Conservation (phyloP, 1,139 yeast species). For the Groenewaldozyma auringiensis region DNA sequence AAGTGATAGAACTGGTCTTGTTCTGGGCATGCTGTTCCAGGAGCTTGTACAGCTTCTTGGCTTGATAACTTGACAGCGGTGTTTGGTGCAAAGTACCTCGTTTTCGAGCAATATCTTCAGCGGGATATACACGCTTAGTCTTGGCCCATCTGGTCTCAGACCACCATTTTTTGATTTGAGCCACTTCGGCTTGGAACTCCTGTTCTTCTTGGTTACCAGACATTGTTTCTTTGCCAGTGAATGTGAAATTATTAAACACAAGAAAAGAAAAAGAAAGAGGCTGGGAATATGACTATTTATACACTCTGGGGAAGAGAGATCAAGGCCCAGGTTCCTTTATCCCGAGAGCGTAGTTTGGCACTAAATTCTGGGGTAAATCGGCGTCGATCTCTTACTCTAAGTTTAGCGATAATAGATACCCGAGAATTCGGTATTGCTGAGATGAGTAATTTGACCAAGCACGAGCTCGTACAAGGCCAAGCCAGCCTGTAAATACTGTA, state of each 20-base stretch:
- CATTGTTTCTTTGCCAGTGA: neutral
- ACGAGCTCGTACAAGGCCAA: too few relatives aligned
- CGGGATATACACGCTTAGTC: conserved; percentile 81
- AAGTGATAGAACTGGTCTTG: conserved; percentile 78
- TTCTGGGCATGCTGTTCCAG: conserved; percentile 65
- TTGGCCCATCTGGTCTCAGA: conserved; percentile 80
- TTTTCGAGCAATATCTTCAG: conserved; percentile 84
- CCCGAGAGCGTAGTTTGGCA: neutral
- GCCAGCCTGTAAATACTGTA: too few relatives aligned
- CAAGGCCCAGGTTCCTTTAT: neutral
- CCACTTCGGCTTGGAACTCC: conserved; percentile 60
- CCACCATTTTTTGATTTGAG: conserved; percentile 85
- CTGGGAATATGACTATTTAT: neutral
- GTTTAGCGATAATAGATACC: too few relatives aligned
- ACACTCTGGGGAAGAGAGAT: neutral
- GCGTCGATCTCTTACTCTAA: too few relatives aligned
- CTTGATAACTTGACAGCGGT: conserved; percentile 74
- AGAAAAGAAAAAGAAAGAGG: neutral
- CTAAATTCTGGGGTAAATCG: neutral
- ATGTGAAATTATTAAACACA: neutral
- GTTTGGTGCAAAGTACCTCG: conserved; percentile 65
- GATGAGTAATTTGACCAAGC: too few relatives aligned
- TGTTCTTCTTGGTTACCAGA: conserved; percentile 41
- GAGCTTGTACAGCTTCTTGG: conserved; percentile 69
- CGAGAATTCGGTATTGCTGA: too few relatives aligned